Percentiles rank a stretch among this genome's conserved stretches.
These are phyloP conservation scores for Crithidia brevicula DNA, from an alignment of 208 protist species.

Conservation along the genomic window DNA sequence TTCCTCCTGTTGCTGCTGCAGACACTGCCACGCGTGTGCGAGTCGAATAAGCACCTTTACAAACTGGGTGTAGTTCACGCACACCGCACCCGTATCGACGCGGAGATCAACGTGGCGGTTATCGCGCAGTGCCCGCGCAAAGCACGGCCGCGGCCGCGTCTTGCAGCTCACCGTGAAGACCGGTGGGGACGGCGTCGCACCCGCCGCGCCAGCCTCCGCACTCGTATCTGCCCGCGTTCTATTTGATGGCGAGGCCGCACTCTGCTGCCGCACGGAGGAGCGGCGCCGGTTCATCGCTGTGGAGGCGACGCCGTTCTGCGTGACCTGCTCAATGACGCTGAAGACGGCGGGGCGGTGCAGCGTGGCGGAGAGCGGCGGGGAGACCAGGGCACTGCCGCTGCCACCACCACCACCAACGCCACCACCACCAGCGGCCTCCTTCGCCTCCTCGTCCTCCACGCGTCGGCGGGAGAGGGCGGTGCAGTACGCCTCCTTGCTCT, in stretches of 20 bases:
- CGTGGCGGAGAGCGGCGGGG: constrained; percentile 30
- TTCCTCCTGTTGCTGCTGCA: constrained; percentile 23
- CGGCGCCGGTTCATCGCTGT: not conserved
- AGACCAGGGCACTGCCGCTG: not conserved
- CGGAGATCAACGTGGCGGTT: constrained; percentile 68
- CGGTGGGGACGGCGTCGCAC: not conserved
- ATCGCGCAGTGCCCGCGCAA: constrained; percentile 49
- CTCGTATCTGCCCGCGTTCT: not conserved
- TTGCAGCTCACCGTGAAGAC: constrained; percentile 27
- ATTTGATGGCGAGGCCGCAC: not conserved
- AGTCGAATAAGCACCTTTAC: constrained; percentile 69
- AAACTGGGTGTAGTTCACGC: constrained; percentile 65
- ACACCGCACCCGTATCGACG: constrained; percentile 50
- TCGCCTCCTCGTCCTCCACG: not conserved
- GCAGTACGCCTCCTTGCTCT: constrained; percentile 12
- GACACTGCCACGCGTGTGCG: constrained; percentile 69
- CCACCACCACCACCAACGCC: not conserved
- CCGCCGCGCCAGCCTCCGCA: not conserved
- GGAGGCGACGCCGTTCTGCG: constrained; percentile 20
- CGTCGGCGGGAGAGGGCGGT: constrained; percentile 4
- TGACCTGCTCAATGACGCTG: constrained; percentile 63
- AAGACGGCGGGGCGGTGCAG: constrained; percentile 68
- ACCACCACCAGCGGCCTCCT: no score
- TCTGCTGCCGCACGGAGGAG: not conserved
- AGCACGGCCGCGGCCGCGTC: constrained; percentile 29